Conservation (phyloP, 2,329 filamentous ascomycete genomes). For the Fusarium devonianum region DNA sequence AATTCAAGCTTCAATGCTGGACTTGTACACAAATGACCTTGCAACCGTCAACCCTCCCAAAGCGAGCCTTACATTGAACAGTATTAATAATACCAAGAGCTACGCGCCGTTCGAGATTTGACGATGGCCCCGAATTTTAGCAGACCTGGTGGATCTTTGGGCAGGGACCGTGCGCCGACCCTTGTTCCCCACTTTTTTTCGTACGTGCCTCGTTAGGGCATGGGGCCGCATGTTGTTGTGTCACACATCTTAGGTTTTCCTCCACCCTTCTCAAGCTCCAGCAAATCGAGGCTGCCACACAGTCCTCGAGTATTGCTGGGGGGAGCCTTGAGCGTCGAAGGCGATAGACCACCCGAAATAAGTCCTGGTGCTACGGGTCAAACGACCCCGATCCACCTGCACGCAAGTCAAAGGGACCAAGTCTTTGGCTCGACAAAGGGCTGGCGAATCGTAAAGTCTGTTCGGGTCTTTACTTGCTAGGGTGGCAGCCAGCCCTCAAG, state of each 20-base stretch:
- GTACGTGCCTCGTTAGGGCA: conserved; percentile 36
- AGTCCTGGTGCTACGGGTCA: conserved; percentile 32
- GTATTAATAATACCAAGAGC: conserved; percentile 37
- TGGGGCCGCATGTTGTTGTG: conserved; percentile 38
- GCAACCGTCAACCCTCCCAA: conserved; percentile 10
- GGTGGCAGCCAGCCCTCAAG: conserved; percentile 33
- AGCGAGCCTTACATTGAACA: conserved; percentile 17
- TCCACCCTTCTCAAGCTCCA: conserved; percentile 10
- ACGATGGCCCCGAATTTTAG: conserved; percentile 14
- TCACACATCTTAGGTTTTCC: conserved; percentile 28
- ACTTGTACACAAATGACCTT: conserved; percentile 32
- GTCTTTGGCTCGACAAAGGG: conserved; percentile 28
- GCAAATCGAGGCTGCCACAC: conserved; percentile 21
- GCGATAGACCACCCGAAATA: conserved; percentile 18
- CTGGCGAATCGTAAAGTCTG: conserved; percentile 30
- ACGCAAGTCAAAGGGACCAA: conserved; percentile 35
- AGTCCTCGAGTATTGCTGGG: conserved; percentile 20
- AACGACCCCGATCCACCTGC: conserved; percentile 37
- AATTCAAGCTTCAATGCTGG: conserved; percentile 16
- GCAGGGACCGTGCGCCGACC: conserved; percentile 33
- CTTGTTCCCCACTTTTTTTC: conserved; percentile 33
- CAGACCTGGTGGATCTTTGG: conserved; percentile 9
- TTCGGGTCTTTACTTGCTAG: conserved; percentile 21
- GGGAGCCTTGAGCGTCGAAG: conserved; percentile 29
- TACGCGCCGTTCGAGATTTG: conserved; percentile 28